These are phyloP conservation scores for Vitis hybrid DNA, from an alignment of 177 flowering plant species.

Conservation along the genomic window DNA sequence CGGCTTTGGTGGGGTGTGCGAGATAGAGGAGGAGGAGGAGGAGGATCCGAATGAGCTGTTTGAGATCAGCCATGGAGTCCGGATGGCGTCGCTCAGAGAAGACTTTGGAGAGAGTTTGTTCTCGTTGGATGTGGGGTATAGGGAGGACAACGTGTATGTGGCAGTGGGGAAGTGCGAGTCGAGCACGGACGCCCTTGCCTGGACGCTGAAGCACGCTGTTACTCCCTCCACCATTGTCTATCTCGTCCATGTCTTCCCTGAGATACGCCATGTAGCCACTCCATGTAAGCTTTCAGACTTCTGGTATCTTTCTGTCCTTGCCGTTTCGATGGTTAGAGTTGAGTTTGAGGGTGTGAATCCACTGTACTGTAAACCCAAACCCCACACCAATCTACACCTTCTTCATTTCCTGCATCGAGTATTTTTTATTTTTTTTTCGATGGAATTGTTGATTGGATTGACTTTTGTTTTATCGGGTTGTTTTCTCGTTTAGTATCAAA, in stretches of 20 bases:
- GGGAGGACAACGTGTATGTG: constrained; percentile 47
- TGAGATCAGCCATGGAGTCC: constrained; percentile 1
- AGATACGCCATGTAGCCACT: constrained; percentile 49
- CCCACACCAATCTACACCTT: too few relatives aligned
- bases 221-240: constrained; percentile 34
- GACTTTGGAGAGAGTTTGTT: constrained; percentile 27
- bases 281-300: constrained; percentile 40
- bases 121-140: constrained; percentile 15
- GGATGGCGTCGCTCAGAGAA: constrained; percentile 20
- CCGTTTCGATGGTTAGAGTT: neutral
- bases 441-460: neutral
- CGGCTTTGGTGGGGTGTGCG: constrained; percentile 9
- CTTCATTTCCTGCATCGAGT: too few relatives aligned
- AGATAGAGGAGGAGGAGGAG: constrained; percentile 29
- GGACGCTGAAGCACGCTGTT: constrained; percentile 47
- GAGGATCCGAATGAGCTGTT: constrained; percentile 13
- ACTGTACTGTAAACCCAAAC: too few relatives aligned
- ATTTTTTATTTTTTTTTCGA: too few relatives aligned
- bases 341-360: too few relatives aligned
- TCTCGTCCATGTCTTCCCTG: constrained; percentile 77
- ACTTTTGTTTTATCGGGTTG: too few relatives aligned
- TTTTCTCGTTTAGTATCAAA: too few relatives aligned
- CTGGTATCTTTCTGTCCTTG: neutral
- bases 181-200: constrained; percentile 63
- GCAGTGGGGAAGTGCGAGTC: constrained; percentile 55